These are phyloP conservation scores for Nemania serpens DNA, from an alignment of 2,329 filamentous ascomycete genomes.

Conservation along the genomic window DNA sequence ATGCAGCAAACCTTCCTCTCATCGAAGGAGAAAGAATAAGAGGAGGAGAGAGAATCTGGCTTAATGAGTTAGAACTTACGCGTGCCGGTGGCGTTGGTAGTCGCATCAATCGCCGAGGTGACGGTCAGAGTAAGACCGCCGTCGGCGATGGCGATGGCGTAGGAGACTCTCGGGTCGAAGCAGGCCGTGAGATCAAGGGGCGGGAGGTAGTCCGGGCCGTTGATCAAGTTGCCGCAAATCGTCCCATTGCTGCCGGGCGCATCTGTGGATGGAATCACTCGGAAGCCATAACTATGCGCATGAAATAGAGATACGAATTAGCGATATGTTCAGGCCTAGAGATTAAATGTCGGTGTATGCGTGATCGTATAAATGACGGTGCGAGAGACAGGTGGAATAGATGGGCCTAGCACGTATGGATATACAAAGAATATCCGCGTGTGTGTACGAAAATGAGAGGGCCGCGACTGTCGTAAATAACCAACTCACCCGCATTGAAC, in stretches of 20 bases:
- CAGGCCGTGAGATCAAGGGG: slow-evolving; percentile 11
- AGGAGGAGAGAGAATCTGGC: too few relatives aligned
- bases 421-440: too few relatives aligned
- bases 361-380: not conserved
- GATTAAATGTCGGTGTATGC: not conserved
- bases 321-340: not conserved
- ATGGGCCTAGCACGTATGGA: too few relatives aligned
- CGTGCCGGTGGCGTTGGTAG: slow-evolving; percentile 20
- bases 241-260: slow-evolving; percentile 17
- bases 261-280: slow-evolving; percentile 16
- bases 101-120: slow-evolving; percentile 19
- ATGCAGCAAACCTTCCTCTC: too few relatives aligned
- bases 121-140: slow-evolving; percentile 20
- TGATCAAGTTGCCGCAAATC: slow-evolving; percentile 22
- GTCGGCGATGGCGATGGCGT: slow-evolving; percentile 16
- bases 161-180: slow-evolving; percentile 14
- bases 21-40: too few relatives aligned
- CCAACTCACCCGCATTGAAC: slow-evolving; percentile 19
- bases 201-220: slow-evolving; percentile 21
- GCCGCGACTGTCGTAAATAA: not conserved
- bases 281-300: slow-evolving; percentile 20
- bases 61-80: slow-evolving; percentile 18
- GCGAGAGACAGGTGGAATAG: too few relatives aligned
- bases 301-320: slow-evolving; percentile 8
- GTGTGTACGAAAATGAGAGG: not conserved